Conservation (phyloP, 345 rosid genomes). For the Cochlearia excelsa region DNA sequence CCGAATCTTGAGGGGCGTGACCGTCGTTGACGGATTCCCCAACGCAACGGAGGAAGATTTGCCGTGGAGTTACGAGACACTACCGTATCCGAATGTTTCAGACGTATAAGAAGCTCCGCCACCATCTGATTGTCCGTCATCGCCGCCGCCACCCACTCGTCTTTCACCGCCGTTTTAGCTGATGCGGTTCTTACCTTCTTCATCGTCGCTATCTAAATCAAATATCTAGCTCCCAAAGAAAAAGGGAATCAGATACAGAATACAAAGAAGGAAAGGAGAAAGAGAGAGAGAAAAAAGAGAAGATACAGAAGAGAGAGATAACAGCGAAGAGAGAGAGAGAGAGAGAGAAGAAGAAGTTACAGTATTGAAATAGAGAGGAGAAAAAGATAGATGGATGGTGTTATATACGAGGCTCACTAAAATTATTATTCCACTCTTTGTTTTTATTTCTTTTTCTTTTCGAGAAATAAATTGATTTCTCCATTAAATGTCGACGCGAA, state of each 20-base stretch:
- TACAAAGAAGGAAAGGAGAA: neutral
- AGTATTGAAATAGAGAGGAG: neutral
- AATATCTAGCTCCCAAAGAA: conserved; percentile 13
- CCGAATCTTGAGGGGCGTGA: conserved; percentile 49
- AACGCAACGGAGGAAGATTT: conserved; percentile 39
- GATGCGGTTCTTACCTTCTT: conserved; percentile 12
- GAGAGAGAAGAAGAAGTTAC: neutral
- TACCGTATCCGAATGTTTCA: conserved; percentile 40
- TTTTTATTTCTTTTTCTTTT: neutral
- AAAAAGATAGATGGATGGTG: conserved; percentile 19
- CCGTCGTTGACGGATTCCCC: conserved; percentile 65
- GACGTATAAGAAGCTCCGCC: conserved; percentile 58
- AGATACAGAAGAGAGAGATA: conserved; percentile 29
- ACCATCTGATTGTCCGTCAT: conserved; percentile 63
- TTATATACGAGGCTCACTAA: conserved; percentile 30
- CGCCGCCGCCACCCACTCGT: conserved; percentile 74
- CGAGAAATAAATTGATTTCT: neutral
- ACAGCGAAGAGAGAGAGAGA: neutral
- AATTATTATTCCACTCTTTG: conserved; percentile 19
- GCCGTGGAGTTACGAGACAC: conserved; percentile 30
- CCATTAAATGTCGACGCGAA: conserved; percentile 15
- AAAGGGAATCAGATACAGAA: conserved; percentile 16
- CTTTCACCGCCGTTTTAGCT: conserved; percentile 34
- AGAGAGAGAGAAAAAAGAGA: conserved; percentile 25
- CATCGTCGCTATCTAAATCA: conserved; percentile 11